Percentiles rank a stretch among this genome's conserved stretches.
Evolutionary conservation across 1,284 basidiomycete species (phyloP).

Genomic region (Leccinum subatratum): DNA sequence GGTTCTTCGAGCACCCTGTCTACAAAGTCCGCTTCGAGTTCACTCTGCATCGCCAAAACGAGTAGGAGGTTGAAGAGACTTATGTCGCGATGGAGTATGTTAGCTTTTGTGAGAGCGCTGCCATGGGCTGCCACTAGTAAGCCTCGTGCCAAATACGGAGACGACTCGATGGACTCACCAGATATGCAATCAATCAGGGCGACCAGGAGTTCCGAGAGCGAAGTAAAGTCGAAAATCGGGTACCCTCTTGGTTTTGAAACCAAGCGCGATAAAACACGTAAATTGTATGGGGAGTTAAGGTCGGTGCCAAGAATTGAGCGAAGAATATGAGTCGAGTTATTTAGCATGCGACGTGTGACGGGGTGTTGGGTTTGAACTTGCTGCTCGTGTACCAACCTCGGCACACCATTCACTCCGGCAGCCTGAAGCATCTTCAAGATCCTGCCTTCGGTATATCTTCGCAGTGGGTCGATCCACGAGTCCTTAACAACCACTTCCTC

Average conservation of each 20-base stretch:
- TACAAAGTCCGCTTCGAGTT: neutral
- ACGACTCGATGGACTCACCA: neutral
- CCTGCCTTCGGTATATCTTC: neutral
- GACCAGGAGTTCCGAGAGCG: conserved; percentile 1
- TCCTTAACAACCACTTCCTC: neutral
- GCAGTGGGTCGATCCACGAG: neutral
- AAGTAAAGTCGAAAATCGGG: conserved; percentile 6
- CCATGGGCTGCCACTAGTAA: conserved; percentile 3
- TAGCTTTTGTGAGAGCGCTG: neutral
- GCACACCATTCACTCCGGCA: neutral
- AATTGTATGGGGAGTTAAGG: neutral
- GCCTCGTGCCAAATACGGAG: neutral
- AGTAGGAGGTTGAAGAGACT: conserved; percentile 12
- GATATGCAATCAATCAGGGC: conserved; percentile 5
- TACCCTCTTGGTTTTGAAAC: conserved; percentile 5
- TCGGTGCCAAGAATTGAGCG: neutral
- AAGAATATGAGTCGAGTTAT: too few relatives aligned
- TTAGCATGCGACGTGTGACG: too few relatives aligned
- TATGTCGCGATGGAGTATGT: conserved; percentile 6
- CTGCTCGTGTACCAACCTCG: neutral
- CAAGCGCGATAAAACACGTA: neutral
- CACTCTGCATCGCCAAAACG: neutral
- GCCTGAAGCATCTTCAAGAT: neutral
- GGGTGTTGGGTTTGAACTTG: neutral
- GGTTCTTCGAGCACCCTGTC: neutral